Conservation (phyloP, 2,329 filamentous ascomycete species). For the Stagonosporopsis vannaccii region DNA sequence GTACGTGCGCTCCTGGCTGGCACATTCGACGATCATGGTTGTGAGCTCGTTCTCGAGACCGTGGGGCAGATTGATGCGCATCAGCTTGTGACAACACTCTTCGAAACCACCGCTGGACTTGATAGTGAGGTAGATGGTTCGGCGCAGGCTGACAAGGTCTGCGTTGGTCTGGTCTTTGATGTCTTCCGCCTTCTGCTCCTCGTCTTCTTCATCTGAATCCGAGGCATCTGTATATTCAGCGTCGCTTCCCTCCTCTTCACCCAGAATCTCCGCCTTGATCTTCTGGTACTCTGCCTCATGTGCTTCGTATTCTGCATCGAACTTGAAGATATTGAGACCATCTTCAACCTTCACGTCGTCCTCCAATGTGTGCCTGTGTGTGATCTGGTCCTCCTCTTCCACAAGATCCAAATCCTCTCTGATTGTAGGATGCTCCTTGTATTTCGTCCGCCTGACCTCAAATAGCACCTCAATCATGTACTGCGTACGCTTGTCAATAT, state of each 20-base stretch:
- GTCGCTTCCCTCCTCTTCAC: slow-evolving; percentile 75
- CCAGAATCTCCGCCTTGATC: slow-evolving; percentile 91
- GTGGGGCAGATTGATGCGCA: slow-evolving; percentile 81
- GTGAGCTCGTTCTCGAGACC: slow-evolving; percentile 90
- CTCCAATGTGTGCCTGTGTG: slow-evolving; percentile 82
- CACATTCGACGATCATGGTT: slow-evolving; percentile 97
- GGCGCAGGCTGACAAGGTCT: slow-evolving; percentile 88
- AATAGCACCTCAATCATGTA: slow-evolving; percentile 99
- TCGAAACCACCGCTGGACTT: slow-evolving; percentile 97
- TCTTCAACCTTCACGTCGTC: slow-evolving; percentile 81
- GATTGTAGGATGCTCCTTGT: slow-evolving; percentile 91
- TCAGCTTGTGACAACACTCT: slow-evolving; percentile 95
- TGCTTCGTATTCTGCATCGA: slow-evolving; percentile 86
- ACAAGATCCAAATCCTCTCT: slow-evolving; percentile 94
- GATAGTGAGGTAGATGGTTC: slow-evolving; percentile 96
- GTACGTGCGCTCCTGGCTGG: slow-evolving; percentile 94
- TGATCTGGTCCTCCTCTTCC: slow-evolving; percentile 98
- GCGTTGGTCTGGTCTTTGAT: slow-evolving; percentile 98
- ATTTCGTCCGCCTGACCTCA: slow-evolving; percentile 93
- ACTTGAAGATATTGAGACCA: slow-evolving; percentile 93
- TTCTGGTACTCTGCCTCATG: slow-evolving; percentile 90
- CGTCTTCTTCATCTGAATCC: slow-evolving; percentile 75
- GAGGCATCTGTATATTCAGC: slow-evolving; percentile 70
- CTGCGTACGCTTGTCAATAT: slow-evolving; percentile 97
- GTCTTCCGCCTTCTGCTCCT: slow-evolving; percentile 83